Conservation (phyloP, 257 asterid species). For the Perilla frutescens region DNA sequence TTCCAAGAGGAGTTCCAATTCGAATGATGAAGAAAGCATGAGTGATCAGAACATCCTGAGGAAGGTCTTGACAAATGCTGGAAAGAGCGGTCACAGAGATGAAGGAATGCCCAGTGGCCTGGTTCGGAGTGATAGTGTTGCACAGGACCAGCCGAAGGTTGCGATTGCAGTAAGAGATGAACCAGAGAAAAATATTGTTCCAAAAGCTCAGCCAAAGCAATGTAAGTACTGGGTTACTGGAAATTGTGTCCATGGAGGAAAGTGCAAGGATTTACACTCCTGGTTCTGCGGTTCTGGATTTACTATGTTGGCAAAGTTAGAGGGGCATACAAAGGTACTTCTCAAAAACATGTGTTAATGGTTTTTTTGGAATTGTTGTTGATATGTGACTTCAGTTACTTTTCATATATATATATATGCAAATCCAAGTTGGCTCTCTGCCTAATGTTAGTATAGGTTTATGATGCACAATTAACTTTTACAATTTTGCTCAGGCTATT, state of each 20-base stretch:
- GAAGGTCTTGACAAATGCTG: too few species aligned
- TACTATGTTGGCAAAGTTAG: constrained; percentile 53
- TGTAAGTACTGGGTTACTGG: constrained; percentile 53
- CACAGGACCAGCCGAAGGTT: constrained; percentile 7
- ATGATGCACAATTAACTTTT: neutral
- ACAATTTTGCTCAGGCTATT: constrained; percentile 41
- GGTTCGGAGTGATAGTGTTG: neutral
- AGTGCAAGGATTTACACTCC: constrained; percentile 53
- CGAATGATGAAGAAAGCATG: constrained; percentile 13
- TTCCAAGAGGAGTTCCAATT: constrained; percentile 21
- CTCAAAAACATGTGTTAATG: neutral
- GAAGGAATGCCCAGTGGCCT: too few species aligned
- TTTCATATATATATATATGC: neutral
- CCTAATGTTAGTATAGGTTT: neutral
- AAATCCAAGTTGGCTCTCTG: neutral
- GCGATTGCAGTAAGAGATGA: constrained; percentile 20
- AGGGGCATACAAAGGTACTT: constrained; percentile 60
- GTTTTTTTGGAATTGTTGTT: neutral
- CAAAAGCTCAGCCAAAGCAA: constrained; percentile 37
- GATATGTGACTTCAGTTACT: neutral
- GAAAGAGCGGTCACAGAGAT: too few species aligned
- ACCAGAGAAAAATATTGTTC: neutral
- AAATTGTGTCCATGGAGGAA: constrained; percentile 54
- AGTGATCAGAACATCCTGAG: too few species aligned
- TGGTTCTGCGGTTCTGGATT: constrained; percentile 56